Evolutionary conservation across 495 filamentous ascomycete genomes (phyloP).

Genomic region (Aspergillus diversus): DNA sequence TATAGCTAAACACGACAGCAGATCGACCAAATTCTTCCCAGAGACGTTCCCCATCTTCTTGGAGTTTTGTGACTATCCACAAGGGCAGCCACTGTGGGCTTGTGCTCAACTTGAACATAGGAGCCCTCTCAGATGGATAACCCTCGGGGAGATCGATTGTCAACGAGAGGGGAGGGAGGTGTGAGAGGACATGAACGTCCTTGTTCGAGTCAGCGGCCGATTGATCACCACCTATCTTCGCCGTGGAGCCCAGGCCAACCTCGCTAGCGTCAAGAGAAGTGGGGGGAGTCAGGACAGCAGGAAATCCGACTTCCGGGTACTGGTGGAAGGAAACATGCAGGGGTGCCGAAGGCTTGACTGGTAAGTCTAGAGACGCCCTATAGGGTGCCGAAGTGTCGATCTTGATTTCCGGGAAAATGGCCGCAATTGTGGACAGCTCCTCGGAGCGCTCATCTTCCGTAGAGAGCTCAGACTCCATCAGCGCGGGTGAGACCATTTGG

Average conservation of each 20-base stretch:
- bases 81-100: constrained; percentile 71
- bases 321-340: constrained; percentile 72
- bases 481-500: constrained; percentile 17
- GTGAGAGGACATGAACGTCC: constrained; percentile 67
- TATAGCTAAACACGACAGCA: constrained; percentile 80
- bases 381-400: constrained; percentile 59
- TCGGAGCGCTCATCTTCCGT: constrained; percentile 69
- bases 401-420: constrained; percentile 87
- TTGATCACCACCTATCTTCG: constrained; percentile 30
- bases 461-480: constrained; percentile 35
- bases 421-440: constrained; percentile 80
- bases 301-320: constrained; percentile 44
- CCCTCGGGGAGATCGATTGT: constrained; percentile 69
- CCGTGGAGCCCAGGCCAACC: constrained; percentile 19
- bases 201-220: constrained; percentile 22
- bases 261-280: constrained; percentile 45
- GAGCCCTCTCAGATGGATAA: constrained; percentile 73
- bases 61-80: constrained; percentile 57
- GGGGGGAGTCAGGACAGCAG: constrained; percentile 48
- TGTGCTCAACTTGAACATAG: constrained; percentile 66
- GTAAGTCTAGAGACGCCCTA: constrained; percentile 69
- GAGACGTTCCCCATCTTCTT: constrained; percentile 60
- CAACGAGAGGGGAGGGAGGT: constrained; percentile 77
- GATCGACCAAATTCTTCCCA: constrained; percentile 85
- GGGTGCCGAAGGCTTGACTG: constrained; percentile 69